Evolutionary conservation across 371 early-diverging fungal genomes (phyloP), one percentile per base, ranked within the genome.

Genomic region (Mortierella sp.): DNA sequence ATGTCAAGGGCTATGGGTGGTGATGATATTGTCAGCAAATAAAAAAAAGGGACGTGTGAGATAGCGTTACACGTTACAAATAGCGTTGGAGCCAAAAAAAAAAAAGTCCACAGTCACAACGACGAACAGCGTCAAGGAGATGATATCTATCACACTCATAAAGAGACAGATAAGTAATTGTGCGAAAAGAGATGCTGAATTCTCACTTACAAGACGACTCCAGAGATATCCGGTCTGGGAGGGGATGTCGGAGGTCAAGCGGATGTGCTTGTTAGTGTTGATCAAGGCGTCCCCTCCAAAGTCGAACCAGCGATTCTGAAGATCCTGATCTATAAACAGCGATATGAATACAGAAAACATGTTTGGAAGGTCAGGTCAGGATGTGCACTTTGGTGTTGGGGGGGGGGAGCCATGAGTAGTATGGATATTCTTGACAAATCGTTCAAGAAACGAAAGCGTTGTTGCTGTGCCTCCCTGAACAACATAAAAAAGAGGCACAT

Each of bases 211-310:
- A 89, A 91, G 78, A 58, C 93, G 90, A 75, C 94, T 93, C 98
- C 98, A 99, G 68, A 98, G 89, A 82, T 91, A 96, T 21, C 99
- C 99, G 29, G 89, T 79, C 77, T 96, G 94, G n/a, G 96, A 96
- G 63, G 93, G 95, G 43, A 83, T 77, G 83, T 96, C 97, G 8
- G 93, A 91, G 1, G 99, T 97, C 76, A 99, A 88, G 11, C 98
- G 96, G 72, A 98, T 92, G 72, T 94, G 91, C 29, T 88, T 90
- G 81, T 92, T 90, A 56, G 95, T 95, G 83, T 96, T 93, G 76
- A 96, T 91, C 58, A 95, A 87, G 7, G 93, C 82, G 77, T 93
- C 92, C 63, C 92, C 95, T 77, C 93, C 94, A 91, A 93, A 94
- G 76, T 95, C 95, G 76, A 92, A 93, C 93, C 93, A 93, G 74